These are phyloP conservation scores for Leccinum incarnatum DNA, from an alignment of 768 basidiomycete species.

Conservation along the genomic window DNA sequence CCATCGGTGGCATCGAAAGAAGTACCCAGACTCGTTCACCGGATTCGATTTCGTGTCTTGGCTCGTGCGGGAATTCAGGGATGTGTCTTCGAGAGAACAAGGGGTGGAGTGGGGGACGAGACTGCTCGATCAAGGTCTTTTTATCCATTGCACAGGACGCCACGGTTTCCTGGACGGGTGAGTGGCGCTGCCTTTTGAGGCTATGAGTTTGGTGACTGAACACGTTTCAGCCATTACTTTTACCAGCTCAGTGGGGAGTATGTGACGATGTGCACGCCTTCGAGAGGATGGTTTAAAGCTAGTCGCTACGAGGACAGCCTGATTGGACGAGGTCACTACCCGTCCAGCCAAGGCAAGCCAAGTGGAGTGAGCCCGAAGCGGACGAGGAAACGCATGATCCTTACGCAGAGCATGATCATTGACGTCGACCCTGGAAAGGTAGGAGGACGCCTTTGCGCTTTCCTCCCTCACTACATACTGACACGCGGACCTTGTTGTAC, in stretches of 20 bases:
- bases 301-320: constrained; percentile 45
- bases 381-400: constrained; percentile 58
- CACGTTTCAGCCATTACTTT: constrained; percentile 70
- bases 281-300: constrained; percentile 62
- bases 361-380: constrained; percentile 42
- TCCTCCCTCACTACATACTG: constrained; percentile 1
- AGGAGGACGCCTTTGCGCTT: constrained; percentile 7
- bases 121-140: constrained; percentile 76
- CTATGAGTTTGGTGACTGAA: constrained; percentile 3
- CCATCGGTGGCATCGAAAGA: constrained; percentile 74
- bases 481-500: constrained; percentile 11
- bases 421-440: constrained; percentile 82
- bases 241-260: constrained; percentile 82
- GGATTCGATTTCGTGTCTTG: constrained; percentile 90
- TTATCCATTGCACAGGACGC: constrained; percentile 75
- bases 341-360: constrained; percentile 35
- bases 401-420: constrained; percentile 90
- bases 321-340: constrained; percentile 35
- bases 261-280: constrained; percentile 63
- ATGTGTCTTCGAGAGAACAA: constrained; percentile 79
- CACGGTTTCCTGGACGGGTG: constrained; percentile 90
- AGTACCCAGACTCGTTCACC: constrained; percentile 81
- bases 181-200: constrained; percentile 22
- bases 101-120: constrained; percentile 76
- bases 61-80: constrained; percentile 88